Evolutionary conservation across 257 asterid genomes (phyloP).

Genomic region (Solanum megistacrolobum): DNA sequence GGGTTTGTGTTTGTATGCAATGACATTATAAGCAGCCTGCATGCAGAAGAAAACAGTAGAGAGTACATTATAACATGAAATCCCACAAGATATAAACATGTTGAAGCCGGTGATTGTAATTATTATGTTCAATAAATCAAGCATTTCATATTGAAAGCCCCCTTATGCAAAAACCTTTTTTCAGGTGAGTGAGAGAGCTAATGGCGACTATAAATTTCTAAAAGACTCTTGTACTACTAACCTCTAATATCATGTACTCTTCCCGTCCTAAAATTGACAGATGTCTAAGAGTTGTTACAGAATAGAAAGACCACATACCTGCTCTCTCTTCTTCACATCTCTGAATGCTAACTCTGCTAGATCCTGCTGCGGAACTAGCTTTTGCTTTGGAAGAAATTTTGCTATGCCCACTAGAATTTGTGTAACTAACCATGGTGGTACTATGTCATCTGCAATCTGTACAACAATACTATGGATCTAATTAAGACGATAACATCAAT

Average conservation of each 20-base stretch:
- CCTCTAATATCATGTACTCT: neutral
- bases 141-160: neutral
- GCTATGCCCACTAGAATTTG: slow-evolving; percentile 64
- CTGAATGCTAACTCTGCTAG: slow-evolving; percentile 68
- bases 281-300: neutral
- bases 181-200: neutral
- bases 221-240: neutral
- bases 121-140: neutral
- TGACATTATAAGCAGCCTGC: slow-evolving; percentile 57
- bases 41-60: neutral
- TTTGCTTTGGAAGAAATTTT: slow-evolving; percentile 64
- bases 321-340: slow-evolving; percentile 51
- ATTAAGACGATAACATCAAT: neutral
- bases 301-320: slow-evolving; percentile 33
- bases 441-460: slow-evolving; percentile 84
- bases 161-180: neutral
- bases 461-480: neutral
- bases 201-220: neutral
- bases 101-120: neutral
- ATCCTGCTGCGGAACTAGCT: slow-evolving; percentile 78
- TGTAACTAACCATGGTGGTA: slow-evolving; percentile 64
- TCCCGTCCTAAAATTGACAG: neutral
- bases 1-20: slow-evolving; percentile 72
- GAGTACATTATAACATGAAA: neutral
- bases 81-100: neutral